Base-by-base conservation (phyloP, 176 grass and related monocot species). In the Oryza nivara region DNA sequence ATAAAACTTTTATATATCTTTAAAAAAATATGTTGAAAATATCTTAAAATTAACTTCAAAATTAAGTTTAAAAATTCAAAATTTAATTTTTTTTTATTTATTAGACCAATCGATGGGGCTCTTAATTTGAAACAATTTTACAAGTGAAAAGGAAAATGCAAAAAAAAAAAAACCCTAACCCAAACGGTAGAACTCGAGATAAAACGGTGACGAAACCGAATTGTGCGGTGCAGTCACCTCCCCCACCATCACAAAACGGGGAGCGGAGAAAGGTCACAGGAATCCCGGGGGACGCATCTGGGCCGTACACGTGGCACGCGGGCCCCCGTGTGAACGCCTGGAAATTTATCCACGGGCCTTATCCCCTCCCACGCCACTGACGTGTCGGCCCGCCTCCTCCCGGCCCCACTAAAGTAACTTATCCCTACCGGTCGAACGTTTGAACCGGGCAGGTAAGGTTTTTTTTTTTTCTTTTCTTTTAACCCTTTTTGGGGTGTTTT, bases 331-430 rank as follows among this genome's bases (percentile, higher is more conserved):
- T 52, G 51, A 49, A 64, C 75, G 75, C 65, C 28, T 2, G 0
- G 16, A 23, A 35, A 16, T n/a, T 69, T 40, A 41, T 75, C 46
- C 64, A 70, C 83, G 67, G 1, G 75, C 82, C 45, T 68, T 68
- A 56, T 68, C 45, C 28, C 32, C 20, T 58, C 6, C 46, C 2
- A 0, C 13, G 20, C 1, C 82, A 84, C 73, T 48, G 82, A 68
- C 46, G 0, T 0, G 32, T 0, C 32, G 82, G 46, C 1, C 82
- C 58, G 0, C 4, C 4, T 0, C 7, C 1, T 0, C 0, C 0
- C 5, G 66, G 1, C 28, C 19, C 79, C 79, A 52, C 56, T 52
- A 40, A 52, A 67, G 4, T 56, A 51, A 12, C 7, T 0, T 61
- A 61, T 63, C 58, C 58, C 3, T 60, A n/a, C 38, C 69, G 69